phyloP scores from a whole-genome alignment of 805 yeast species.

The Wickerhamomyces xylosicus region DNA sequence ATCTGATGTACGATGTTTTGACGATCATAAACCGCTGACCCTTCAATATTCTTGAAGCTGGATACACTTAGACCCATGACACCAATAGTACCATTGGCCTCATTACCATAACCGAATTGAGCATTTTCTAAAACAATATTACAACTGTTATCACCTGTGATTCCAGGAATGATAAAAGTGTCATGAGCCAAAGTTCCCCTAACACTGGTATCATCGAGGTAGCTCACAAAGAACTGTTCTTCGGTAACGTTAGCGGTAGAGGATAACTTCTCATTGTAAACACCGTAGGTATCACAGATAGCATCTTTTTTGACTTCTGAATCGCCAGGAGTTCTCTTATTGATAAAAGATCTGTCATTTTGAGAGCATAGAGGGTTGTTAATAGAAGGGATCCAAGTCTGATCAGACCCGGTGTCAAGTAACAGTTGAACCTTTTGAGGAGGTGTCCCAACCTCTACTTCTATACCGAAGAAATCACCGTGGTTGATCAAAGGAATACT shows the following conservation, averaged over 20 bases:
- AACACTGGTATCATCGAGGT: conserved; percentile 3
- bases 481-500: conserved; percentile 4
- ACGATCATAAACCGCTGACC: conserved; percentile 2
- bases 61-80: conserved; percentile 21
- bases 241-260: neutral
- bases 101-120: conserved; percentile 22
- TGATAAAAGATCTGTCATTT: neutral
- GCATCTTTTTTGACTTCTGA: neutral
- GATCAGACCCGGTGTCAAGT: conserved; percentile 26
- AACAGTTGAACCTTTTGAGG: conserved; percentile 19
- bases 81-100: conserved; percentile 33
- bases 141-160: conserved; percentile 6
- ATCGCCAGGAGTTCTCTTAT: neutral
- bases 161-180: conserved; percentile 2
- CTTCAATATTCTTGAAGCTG: conserved; percentile 1
- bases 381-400: conserved; percentile 22
- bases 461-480: conserved; percentile 3
- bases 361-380: conserved; percentile 9
- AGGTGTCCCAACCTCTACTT: conserved; percentile 11
- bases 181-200: conserved; percentile 3
- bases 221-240: neutral
- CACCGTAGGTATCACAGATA: conserved; percentile 5
- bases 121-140: conserved; percentile 23
- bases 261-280: conserved; percentile 3
- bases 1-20: conserved; percentile 8